Percentiles rank a stretch among this genome's conserved stretches.
phyloP scores from a whole-genome alignment of 805 yeast genomes.

The Kuraishia piskuri region DNA sequence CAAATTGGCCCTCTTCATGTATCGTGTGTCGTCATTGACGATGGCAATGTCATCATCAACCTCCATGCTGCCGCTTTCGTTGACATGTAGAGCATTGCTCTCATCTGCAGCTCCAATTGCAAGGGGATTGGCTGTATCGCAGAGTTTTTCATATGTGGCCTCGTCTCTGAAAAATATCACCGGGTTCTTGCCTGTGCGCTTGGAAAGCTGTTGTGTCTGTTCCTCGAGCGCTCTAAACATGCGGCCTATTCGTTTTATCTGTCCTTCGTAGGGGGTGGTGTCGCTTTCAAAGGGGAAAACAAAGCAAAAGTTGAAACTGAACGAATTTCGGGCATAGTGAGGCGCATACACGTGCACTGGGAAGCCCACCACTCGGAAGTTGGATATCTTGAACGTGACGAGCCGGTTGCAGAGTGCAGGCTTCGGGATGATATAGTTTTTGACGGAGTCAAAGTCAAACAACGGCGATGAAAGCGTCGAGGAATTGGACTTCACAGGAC shows the following conservation, averaged over 20 bases:
- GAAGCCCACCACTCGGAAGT: constrained; percentile 70
- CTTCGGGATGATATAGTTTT: constrained; percentile 90
- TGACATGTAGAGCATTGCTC: not conserved
- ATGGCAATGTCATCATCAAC: not conserved
- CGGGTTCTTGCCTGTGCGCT: constrained; percentile 34
- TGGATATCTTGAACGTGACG: constrained; percentile 62
- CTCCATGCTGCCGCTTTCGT: not conserved
- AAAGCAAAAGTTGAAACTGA: constrained; percentile 88
- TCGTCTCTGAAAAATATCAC: constrained; percentile 29
- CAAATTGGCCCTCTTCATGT: constrained; percentile 21
- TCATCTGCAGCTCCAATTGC: constrained; percentile 1
- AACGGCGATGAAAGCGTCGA: constrained; percentile 31
- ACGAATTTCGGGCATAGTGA: constrained; percentile 81
- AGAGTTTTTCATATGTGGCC: constrained; percentile 2
- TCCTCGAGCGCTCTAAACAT: constrained; percentile 90
- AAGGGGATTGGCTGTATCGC: constrained; percentile 7
- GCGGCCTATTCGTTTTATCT: constrained; percentile 73
- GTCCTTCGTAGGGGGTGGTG: constrained; percentile 78
- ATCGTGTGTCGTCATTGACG: constrained; percentile 12
- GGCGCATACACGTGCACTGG: constrained; percentile 77
- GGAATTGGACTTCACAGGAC: constrained; percentile 22
- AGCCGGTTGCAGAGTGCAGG: constrained; percentile 82
- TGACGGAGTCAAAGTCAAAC: constrained; percentile 77
- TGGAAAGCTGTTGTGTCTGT: constrained; percentile 70
- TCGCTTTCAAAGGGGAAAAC: constrained; percentile 80